Conservation (phyloP, 202 grass and related monocot genomes). For the Digitaria exilis region DNA sequence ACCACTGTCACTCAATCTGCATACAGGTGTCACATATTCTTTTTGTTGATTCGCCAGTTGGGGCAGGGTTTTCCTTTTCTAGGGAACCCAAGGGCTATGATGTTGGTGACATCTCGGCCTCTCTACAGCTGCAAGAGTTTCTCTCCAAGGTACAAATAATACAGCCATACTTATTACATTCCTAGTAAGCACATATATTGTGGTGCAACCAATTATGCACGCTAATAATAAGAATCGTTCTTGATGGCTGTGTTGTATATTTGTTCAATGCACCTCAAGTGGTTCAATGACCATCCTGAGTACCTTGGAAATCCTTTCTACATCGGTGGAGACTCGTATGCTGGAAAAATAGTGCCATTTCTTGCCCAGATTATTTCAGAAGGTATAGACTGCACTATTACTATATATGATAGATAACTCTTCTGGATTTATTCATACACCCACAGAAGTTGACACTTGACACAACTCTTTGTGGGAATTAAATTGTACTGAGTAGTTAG, state of each 20-base stretch:
- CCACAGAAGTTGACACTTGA: neutral
- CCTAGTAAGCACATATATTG: neutral
- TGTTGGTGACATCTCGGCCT: conserved; percentile 40
- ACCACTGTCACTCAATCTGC: neutral
- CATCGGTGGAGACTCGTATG: conserved; percentile 60
- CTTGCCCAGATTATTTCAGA: conserved; percentile 57
- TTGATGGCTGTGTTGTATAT: neutral
- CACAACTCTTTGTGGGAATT: neutral
- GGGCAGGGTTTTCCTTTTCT: conserved; percentile 60
- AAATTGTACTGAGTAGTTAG: neutral
- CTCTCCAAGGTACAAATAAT: conserved; percentile 52
- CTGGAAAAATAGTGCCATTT: conserved; percentile 53
- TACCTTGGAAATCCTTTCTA: conserved; percentile 60
- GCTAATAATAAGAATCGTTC: neutral
- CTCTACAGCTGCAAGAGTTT: conserved; percentile 48
- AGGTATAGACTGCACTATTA: conserved; percentile 9
- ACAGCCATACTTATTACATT: too few relatives aligned
- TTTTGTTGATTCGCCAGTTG: conserved; percentile 71
- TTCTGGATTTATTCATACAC: neutral
- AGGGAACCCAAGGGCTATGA: conserved; percentile 51
- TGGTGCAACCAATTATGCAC: too few relatives aligned
- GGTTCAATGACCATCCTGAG: conserved; percentile 59
- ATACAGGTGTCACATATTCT: conserved; percentile 54
- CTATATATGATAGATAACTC: neutral
- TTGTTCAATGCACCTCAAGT: conserved; percentile 22